Conservation (phyloP, 345 rosid genomes). For the Mangifera indica region DNA sequence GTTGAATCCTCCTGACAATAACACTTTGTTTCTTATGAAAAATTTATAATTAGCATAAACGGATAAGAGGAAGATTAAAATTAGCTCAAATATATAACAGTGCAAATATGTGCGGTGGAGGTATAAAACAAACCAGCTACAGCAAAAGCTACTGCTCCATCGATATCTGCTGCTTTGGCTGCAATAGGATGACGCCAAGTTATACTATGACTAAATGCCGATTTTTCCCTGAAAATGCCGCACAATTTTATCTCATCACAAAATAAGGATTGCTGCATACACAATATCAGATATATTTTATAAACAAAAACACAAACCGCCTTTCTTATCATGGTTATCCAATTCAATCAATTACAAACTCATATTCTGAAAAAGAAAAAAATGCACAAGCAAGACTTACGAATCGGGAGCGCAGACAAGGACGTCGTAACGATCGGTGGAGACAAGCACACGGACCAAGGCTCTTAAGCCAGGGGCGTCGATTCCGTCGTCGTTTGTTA, state of each 20-base stretch:
- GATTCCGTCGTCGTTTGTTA: constrained; percentile 95
- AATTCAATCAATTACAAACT: constrained; percentile 4
- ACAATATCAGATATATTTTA: neutral
- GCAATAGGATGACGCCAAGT: constrained; percentile 76
- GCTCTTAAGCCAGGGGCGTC: constrained; percentile 80
- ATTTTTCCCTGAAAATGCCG: constrained; percentile 56
- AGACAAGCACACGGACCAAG: constrained; percentile 66
- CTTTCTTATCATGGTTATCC: neutral
- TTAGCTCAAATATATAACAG: too few species aligned
- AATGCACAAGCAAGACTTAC: constrained; percentile 35
- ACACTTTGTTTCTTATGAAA: too few species aligned
- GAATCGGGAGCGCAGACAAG: constrained; percentile 90
- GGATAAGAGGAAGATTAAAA: too few species aligned
- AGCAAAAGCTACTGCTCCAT: constrained; percentile 76
- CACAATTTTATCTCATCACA: neutral
- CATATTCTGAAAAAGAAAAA: neutral
- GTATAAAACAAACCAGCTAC: constrained; percentile 54
- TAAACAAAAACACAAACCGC: neutral
- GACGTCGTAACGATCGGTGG: constrained; percentile 57
- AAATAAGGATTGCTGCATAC: neutral
- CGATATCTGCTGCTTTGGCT: constrained; percentile 52
- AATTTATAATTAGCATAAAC: too few species aligned
- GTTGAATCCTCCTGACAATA: too few species aligned
- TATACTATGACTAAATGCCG: constrained; percentile 78
- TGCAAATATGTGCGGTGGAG: too few species aligned